These are phyloP conservation scores for Fusarium sp. DNA, from an alignment of 2,329 filamentous ascomycete species.

Conservation along the genomic window DNA sequence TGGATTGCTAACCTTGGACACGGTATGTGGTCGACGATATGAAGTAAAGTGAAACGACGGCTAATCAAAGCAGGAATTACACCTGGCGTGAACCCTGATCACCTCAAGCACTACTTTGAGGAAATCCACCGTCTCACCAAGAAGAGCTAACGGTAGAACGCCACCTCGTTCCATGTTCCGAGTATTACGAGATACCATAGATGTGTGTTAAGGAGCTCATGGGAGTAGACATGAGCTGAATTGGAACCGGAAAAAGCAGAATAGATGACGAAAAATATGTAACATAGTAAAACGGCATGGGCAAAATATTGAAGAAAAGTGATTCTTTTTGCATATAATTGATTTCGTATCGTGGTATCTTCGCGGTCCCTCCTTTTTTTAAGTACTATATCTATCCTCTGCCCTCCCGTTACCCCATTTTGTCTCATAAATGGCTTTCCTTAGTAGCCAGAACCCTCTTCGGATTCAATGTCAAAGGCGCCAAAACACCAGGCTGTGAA, in stretches of 20 bases:
- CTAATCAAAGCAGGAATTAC: slow-evolving; percentile 76
- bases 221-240: neutral
- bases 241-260: slow-evolving; percentile 7
- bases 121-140: slow-evolving; percentile 82
- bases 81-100: slow-evolving; percentile 91
- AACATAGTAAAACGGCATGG: slow-evolving; percentile 38
- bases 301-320: slow-evolving; percentile 5
- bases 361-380: slow-evolving; percentile 25
- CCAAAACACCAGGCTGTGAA: slow-evolving; percentile 44
- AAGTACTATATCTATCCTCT: neutral
- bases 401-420: slow-evolving; percentile 6
- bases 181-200: slow-evolving; percentile 7
- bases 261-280: slow-evolving; percentile 26
- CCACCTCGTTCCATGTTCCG: neutral
- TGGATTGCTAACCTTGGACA: slow-evolving; percentile 99
- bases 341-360: slow-evolving; percentile 40
- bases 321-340: slow-evolving; percentile 20
- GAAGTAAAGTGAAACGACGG: neutral
- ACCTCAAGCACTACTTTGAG: slow-evolving; percentile 92
- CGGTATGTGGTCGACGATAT: slow-evolving; percentile 65
- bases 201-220: neutral
- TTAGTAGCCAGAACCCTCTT: slow-evolving; percentile 5
- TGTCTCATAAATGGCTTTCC: slow-evolving; percentile 7
- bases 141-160: slow-evolving; percentile 46
- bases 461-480: slow-evolving; percentile 20